Evolutionary conservation across 331 rosid genomes (phyloP).

Genomic region (Malus hybrid): DNA sequence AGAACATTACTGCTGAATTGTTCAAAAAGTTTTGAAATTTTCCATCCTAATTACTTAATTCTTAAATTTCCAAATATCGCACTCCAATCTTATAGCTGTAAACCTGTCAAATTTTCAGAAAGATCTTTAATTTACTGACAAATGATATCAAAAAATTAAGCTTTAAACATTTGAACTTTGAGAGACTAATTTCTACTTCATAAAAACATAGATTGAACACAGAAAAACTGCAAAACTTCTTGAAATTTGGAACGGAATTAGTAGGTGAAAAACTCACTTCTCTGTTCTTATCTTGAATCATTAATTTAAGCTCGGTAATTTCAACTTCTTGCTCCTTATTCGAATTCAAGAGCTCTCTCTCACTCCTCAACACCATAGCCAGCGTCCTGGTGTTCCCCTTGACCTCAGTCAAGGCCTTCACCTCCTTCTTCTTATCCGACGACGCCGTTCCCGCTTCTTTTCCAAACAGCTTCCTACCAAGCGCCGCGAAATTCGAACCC

Average conservation of each 20-base stretch:
- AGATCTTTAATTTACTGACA: background rate
- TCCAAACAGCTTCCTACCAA: conserved; percentile 80
- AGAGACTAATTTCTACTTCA: background rate
- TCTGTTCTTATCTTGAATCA: conserved; percentile 58
- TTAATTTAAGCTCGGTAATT: conserved; percentile 44
- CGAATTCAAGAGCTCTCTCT: conserved; percentile 71
- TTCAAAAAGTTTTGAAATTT: background rate
- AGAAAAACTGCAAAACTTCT: background rate
- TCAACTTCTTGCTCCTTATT: conserved; percentile 65
- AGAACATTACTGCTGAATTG: background rate
- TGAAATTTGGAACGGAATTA: background rate
- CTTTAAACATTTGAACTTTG: too few relatives aligned
- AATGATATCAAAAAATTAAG: background rate
- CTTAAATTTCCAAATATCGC: too few relatives aligned
- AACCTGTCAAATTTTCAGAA: background rate
- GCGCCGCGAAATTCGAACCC: conserved; percentile 39
- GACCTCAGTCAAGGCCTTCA: conserved; percentile 89
- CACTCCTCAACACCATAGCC: conserved; percentile 90
- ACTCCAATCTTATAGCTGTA: background rate
- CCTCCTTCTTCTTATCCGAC: conserved; percentile 44
- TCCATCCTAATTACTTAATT: too few relatives aligned
- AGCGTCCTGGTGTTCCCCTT: conserved; percentile 82
- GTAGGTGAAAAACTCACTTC: conserved; percentile 38
- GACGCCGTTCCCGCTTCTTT: conserved; percentile 27
- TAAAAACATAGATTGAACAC: background rate